Percentiles rank a stretch among this genome's conserved stretches.
Evolutionary conservation across 208 protist species (phyloP).

Genomic region (Spongospora subterranea): DNA sequence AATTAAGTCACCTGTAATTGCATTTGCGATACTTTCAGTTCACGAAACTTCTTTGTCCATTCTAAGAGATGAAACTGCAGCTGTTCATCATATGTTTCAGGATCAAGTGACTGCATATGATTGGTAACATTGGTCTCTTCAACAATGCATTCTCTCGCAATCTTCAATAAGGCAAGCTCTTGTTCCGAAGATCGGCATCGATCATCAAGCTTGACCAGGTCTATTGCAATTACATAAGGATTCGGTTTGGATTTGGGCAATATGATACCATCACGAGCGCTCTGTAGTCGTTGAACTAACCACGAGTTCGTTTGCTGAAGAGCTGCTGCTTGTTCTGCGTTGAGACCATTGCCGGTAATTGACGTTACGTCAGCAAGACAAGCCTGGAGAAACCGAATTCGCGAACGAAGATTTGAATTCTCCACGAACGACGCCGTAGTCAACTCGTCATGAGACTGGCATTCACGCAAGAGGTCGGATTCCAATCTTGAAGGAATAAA

Average conservation of each 20-base stretch:
- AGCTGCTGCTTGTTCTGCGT: neutral
- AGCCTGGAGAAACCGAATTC: slow-evolving; percentile 25
- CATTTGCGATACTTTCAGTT: slow-evolving; percentile 1
- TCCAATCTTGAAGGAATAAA: neutral
- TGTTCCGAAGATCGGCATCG: neutral
- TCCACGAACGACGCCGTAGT: slow-evolving; percentile 1
- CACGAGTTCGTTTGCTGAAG: neutral
- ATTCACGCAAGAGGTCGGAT: slow-evolving; percentile 2
- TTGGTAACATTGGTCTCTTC: neutral
- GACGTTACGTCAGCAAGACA: neutral
- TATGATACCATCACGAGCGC: neutral
- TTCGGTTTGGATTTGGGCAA: neutral
- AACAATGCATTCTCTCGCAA: neutral
- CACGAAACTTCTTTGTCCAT: neutral
- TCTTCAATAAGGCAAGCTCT: neutral
- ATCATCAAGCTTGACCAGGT: neutral
- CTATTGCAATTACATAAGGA: neutral
- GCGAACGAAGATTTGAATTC: neutral
- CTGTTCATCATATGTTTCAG: neutral
- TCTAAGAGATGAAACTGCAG: slow-evolving; percentile 21
- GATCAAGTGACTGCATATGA: neutral
- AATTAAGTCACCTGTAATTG: slow-evolving; percentile 6
- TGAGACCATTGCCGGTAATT: neutral
- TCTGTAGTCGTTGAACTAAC: neutral
- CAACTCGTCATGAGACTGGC: neutral